Evolutionary conservation across 1,139 yeast species (phyloP).

Genomic region (Taphrina betulina): DNA sequence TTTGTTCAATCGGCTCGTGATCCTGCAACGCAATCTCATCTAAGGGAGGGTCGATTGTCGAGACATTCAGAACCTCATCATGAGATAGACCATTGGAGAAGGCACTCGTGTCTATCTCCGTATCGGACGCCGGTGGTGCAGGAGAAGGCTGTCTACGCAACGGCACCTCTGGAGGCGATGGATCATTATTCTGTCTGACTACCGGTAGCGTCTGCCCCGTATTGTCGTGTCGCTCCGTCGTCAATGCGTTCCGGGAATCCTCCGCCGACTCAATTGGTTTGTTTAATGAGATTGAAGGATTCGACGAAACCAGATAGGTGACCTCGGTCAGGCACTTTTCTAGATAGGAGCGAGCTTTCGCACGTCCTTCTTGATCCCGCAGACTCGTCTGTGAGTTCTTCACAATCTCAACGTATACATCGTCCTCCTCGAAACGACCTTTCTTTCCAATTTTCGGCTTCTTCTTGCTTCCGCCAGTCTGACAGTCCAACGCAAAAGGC

Average conservation of each 20-base stretch:
- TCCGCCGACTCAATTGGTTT: too few species aligned
- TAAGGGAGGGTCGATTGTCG: too few species aligned
- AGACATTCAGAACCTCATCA: too few species aligned
- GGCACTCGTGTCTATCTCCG: too few species aligned
- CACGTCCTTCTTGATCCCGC: conserved; percentile 17
- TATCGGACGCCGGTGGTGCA: too few species aligned
- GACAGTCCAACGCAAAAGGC: neutral
- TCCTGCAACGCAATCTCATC: neutral
- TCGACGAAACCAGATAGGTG: conserved; percentile 20
- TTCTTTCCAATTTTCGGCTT: neutral
- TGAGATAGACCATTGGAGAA: too few species aligned
- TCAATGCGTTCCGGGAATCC: too few species aligned
- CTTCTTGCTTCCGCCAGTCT: neutral
- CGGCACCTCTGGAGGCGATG: too few species aligned
- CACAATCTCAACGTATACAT: conserved; percentile 5
- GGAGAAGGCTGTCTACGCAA: too few species aligned
- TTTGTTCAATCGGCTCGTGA: conserved; percentile 4
- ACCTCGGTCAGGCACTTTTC: conserved; percentile 30
- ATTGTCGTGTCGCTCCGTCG: too few species aligned
- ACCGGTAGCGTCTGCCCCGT: too few species aligned
- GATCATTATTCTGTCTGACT: too few species aligned
- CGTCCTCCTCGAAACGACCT: conserved; percentile 12
- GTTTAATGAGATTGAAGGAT: conserved; percentile 6
- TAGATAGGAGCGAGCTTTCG: conserved; percentile 18
- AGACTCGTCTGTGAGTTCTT: conserved; percentile 9